Evolutionary conservation across 2,329 filamentous ascomycete species (phyloP).

Genomic region (Hymenoscyphus scutula): DNA sequence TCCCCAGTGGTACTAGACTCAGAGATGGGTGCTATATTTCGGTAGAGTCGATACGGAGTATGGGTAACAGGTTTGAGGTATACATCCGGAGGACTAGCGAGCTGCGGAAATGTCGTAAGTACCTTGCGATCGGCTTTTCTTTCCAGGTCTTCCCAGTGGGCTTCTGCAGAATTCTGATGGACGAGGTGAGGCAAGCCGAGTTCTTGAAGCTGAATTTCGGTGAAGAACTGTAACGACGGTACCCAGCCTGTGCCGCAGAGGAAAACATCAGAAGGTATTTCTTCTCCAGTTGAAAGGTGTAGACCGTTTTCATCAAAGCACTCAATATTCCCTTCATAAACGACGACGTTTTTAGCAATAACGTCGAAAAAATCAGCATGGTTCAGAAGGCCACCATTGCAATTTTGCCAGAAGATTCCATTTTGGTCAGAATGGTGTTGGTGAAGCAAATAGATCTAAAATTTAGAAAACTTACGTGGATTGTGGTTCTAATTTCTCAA

Average conservation of each 20-base stretch:
- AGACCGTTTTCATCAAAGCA: constrained; percentile 21
- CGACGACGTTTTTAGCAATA: constrained; percentile 28
- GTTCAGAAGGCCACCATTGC: constrained; percentile 32
- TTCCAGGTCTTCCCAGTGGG: constrained; percentile 29
- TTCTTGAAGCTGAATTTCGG: constrained; percentile 20
- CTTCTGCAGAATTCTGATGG: not conserved
- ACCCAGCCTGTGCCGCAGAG: constrained; percentile 33
- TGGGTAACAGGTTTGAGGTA: constrained; percentile 19
- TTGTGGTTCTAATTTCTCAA: constrained; percentile 29
- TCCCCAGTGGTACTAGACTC: constrained; percentile 18
- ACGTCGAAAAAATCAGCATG: constrained; percentile 32
- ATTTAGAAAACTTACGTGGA: constrained; percentile 22
- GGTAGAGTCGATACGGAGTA: constrained; percentile 32
- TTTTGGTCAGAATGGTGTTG: not conserved
- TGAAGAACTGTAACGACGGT: constrained; percentile 29
- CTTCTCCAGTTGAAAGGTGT: constrained; percentile 18
- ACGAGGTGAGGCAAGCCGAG: constrained; percentile 28
- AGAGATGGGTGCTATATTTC: constrained; percentile 29
- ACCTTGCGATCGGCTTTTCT: constrained; percentile 27
- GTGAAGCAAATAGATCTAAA: not conserved
- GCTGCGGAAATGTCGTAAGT: constrained; percentile 29
- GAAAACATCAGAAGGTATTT: constrained; percentile 29
- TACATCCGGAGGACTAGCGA: constrained; percentile 29
- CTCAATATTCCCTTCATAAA: constrained; percentile 26
- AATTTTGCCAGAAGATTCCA: constrained; percentile 34